Evolutionary conservation across 768 basidiomycete species (phyloP).

Genomic region (Tricholoma hemisulphureum): DNA sequence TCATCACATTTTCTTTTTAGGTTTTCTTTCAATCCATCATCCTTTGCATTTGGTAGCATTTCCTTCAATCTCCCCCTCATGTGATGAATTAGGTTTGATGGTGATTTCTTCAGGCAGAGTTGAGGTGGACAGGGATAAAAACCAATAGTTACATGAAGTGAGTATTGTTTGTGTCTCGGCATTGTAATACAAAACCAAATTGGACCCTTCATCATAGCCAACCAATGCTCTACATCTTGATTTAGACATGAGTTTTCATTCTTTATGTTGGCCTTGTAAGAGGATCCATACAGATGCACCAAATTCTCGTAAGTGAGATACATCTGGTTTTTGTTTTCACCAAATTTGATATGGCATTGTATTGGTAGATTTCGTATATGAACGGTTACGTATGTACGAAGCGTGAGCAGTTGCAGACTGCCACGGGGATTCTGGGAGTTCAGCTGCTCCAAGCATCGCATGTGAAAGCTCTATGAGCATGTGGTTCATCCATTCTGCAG

Average conservation of each 20-base stretch:
- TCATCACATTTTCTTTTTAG: not conserved
- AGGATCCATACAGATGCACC: conserved; percentile 21
- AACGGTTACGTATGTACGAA: not conserved
- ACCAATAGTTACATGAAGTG: not conserved
- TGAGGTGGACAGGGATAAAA: not conserved
- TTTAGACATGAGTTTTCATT: conserved; percentile 1
- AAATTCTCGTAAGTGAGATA: conserved; percentile 24
- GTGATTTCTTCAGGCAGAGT: not conserved
- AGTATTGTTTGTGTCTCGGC: not conserved
- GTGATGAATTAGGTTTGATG: not conserved
- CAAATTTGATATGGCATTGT: conserved; percentile 18
- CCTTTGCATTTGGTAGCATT: not conserved
- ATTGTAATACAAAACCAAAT: not conserved
- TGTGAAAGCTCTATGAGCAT: conserved; percentile 14
- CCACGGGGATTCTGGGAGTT: conserved; percentile 2
- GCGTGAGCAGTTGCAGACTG: not conserved
- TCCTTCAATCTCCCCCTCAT: not conserved
- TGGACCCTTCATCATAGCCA: conserved; percentile 5
- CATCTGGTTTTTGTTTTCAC: conserved; percentile 18
- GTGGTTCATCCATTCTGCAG: conserved; percentile 18
- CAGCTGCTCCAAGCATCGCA: conserved; percentile 20
- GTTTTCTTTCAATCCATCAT: not conserved
- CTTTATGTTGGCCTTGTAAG: conserved; percentile 6
- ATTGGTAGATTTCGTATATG: not conserved
- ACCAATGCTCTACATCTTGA: not conserved